phyloP scores from a whole-genome alignment of 805 yeast species.

The Hanseniaspora lindneri region DNA sequence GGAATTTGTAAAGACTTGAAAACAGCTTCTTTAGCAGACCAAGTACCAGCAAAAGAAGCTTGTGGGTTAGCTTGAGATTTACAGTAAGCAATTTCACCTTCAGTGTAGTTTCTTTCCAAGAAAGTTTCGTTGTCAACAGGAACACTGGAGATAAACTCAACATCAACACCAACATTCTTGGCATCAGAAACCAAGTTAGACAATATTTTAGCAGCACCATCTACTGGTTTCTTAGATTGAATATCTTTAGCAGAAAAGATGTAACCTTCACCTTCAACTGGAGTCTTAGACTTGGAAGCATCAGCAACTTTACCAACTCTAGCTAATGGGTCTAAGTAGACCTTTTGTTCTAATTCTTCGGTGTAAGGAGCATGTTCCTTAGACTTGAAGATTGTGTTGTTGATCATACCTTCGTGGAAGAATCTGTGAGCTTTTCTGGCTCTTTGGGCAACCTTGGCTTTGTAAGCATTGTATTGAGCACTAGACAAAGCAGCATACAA shows the following conservation, averaged over 20 bases:
- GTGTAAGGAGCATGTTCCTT: conserved; percentile 89
- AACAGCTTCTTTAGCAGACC: conserved; percentile 99
- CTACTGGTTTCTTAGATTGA: conserved; percentile 38
- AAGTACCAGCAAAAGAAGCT: conserved; percentile 91
- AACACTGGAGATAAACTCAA: conserved; percentile 71
- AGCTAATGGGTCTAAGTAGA: conserved; percentile 92
- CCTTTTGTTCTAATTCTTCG: conserved; percentile 76
- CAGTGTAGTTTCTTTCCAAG: conserved; percentile 83
- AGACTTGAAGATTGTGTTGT: conserved; percentile 81
- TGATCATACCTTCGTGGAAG: conserved; percentile 88
- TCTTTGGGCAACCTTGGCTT: conserved; percentile 58
- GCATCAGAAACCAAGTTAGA: conserved; percentile 41
- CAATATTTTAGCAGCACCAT: conserved; percentile 51
- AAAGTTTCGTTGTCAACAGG: conserved; percentile 85
- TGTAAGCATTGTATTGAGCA: conserved; percentile 59
- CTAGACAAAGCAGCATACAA: conserved; percentile 71
- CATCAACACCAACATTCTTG: conserved; percentile 83
- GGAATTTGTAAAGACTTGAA: conserved; percentile 87
- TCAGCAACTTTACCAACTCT: conserved; percentile 27
- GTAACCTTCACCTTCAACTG: conserved; percentile 32
- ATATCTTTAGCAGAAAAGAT: conserved; percentile 40
- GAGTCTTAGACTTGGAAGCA: conserved; percentile 22
- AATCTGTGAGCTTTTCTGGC: conserved; percentile 84
- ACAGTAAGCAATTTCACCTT: conserved; percentile 69
- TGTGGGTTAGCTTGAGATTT: conserved; percentile 58